phyloP scores from a whole-genome alignment of 805 yeast species.

The Metschnikowia lunata region DNA sequence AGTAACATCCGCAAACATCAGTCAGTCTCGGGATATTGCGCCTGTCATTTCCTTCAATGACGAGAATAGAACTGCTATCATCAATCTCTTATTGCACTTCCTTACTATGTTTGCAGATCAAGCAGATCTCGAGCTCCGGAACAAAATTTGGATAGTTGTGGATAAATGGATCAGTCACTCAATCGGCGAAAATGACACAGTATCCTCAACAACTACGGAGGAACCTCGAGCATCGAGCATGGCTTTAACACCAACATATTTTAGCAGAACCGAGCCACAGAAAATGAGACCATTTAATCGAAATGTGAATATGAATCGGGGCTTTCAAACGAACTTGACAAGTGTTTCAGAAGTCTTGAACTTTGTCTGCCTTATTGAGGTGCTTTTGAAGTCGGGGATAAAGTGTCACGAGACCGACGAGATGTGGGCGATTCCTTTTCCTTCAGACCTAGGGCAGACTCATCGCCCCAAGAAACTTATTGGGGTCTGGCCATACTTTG shows the following conservation, averaged over 20 bases:
- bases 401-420: slow-evolving; percentile 19
- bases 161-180: slow-evolving; percentile 65
- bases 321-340: slow-evolving; percentile 39
- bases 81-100: slow-evolving; percentile 45
- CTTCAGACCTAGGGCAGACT: slow-evolving; percentile 55
- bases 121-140: slow-evolving; percentile 29
- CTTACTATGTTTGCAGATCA: slow-evolving; percentile 48
- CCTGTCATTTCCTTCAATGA: slow-evolving; percentile 27
- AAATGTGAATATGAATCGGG: slow-evolving; percentile 10
- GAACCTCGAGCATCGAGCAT: slow-evolving; percentile 17
- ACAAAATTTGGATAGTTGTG: slow-evolving; percentile 59
- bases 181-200: slow-evolving; percentile 12
- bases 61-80: slow-evolving; percentile 32
- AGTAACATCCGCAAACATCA: slow-evolving; percentile 17
- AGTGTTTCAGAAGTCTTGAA: slow-evolving; percentile 57
- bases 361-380: slow-evolving; percentile 51
- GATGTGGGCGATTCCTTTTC: slow-evolving; percentile 43
- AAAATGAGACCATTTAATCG: slow-evolving; percentile 8
- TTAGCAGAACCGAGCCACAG: slow-evolving; percentile 7
- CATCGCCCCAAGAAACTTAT: slow-evolving; percentile 44
- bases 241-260: slow-evolving; percentile 3
- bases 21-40: slow-evolving; percentile 11
- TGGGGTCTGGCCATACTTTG: slow-evolving; percentile 80
- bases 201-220: slow-evolving; percentile 15
- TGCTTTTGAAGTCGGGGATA: slow-evolving; percentile 29